Conservation (phyloP, 768 basidiomycete genomes). For the Kondoa subrosea region DNA sequence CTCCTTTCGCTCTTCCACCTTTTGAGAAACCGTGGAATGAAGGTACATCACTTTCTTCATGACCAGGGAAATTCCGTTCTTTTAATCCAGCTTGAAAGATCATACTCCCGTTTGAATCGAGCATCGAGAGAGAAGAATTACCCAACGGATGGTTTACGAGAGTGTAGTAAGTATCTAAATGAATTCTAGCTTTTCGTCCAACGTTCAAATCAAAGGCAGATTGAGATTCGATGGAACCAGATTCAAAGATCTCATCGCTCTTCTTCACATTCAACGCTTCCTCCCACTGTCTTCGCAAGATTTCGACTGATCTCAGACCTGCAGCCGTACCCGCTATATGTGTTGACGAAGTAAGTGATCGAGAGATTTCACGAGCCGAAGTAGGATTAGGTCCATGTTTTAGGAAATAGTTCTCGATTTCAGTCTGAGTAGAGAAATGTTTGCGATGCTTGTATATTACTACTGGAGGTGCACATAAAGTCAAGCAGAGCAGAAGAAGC, state of each 20-base stretch:
- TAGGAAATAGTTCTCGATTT: slow-evolving; percentile 1
- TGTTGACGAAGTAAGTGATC: slow-evolving; percentile 29
- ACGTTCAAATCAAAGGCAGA: slow-evolving; percentile 33
- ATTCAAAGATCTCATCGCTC: slow-evolving; percentile 46
- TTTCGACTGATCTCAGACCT: slow-evolving; percentile 48
- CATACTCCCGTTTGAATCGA: slow-evolving; percentile 40
- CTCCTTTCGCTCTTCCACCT: slow-evolving; percentile 36
- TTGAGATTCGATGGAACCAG: slow-evolving; percentile 52
- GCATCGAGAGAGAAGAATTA: slow-evolving; percentile 48
- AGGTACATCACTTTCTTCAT: slow-evolving; percentile 50
- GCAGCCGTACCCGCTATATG: slow-evolving; percentile 53
- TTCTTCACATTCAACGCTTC: slow-evolving; percentile 40
- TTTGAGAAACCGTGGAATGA: slow-evolving; percentile 75
- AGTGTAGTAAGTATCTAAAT: slow-evolving; percentile 80
- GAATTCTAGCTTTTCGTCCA: slow-evolving; percentile 42
- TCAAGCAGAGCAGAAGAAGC: neutral
- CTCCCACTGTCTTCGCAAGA: slow-evolving; percentile 53
- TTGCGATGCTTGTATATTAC: neutral
- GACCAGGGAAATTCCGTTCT: slow-evolving; percentile 52
- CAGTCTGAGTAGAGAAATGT: neutral
- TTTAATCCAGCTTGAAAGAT: slow-evolving; percentile 45
- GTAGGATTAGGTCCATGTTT: neutral
- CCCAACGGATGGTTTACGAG: slow-evolving; percentile 59
- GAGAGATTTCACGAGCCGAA: neutral
- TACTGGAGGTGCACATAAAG: neutral